Evolutionary conservation across 345 rosid genomes (phyloP).

Genomic region (Eucalyptus urophylla): DNA sequence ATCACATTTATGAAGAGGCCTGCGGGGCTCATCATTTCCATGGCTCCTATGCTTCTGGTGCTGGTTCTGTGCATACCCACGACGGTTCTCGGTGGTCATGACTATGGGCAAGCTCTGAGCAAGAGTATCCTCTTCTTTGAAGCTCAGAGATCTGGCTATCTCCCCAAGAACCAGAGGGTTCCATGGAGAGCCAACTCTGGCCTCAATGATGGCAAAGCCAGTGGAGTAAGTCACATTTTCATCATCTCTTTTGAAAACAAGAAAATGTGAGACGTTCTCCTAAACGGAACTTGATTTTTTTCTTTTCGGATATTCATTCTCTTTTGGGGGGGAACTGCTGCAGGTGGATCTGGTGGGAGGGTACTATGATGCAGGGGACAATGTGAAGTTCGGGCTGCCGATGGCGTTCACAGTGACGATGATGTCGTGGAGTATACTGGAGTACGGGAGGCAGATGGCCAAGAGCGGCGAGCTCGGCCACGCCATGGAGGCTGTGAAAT

Average conservation of each 20-base stretch:
- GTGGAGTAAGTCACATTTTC: background rate
- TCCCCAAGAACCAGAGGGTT: slow-evolving; percentile 10
- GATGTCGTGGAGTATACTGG: slow-evolving; percentile 40
- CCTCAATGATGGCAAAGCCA: slow-evolving; percentile 2
- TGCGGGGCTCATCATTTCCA: background rate
- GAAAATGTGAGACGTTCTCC: background rate
- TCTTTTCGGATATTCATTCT: background rate
- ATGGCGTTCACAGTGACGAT: slow-evolving; percentile 43
- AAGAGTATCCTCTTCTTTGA: slow-evolving; percentile 14
- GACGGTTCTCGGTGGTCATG: slow-evolving; percentile 55
- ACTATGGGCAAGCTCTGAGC: slow-evolving; percentile 10
- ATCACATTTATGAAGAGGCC: background rate
- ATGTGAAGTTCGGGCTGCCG: slow-evolving; percentile 41
- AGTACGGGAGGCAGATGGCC: slow-evolving; percentile 26
- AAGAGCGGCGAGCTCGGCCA: slow-evolving; percentile 19
- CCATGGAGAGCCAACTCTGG: slow-evolving; percentile 13
- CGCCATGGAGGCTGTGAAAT: slow-evolving; percentile 31
- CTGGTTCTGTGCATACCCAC: slow-evolving; percentile 22
- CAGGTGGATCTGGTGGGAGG: slow-evolving; percentile 44
- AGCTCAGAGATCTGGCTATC: slow-evolving; percentile 19
- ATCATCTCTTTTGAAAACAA: too few relatives aligned
- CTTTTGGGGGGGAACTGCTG: too few relatives aligned
- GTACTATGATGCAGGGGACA: slow-evolving; percentile 44
- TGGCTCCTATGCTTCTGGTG: slow-evolving; percentile 37
- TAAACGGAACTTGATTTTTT: background rate